These are phyloP conservation scores for Wakefieldia striispora DNA, from an alignment of 768 basidiomycete genomes.

Conservation along the genomic window DNA sequence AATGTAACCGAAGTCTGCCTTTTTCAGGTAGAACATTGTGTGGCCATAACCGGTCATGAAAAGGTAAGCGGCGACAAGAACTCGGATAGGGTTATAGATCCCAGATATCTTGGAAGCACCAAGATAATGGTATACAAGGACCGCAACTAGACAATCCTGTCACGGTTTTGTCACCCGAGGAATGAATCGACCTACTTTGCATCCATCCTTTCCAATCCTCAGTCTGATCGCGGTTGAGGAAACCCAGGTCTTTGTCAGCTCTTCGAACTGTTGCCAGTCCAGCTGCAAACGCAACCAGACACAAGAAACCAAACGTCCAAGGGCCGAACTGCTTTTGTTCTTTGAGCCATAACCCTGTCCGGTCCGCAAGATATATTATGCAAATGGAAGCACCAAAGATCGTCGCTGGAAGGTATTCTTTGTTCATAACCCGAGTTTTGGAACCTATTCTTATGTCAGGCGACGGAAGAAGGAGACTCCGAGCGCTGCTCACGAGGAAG, in stretches of 20 bases:
- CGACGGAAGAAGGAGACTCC: conserved; percentile 5
- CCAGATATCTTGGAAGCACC: conserved; percentile 88
- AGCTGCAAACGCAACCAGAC: conserved; percentile 46
- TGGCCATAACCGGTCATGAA: conserved; percentile 96
- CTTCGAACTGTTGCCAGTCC: conserved; percentile 68
- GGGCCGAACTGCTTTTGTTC: conserved; percentile 83
- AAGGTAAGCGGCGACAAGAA: conserved; percentile 83
- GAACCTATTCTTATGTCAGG: conserved; percentile 16
- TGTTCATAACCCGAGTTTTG: conserved; percentile 17
- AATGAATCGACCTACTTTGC: conserved; percentile 62
- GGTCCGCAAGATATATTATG: conserved; percentile 77
- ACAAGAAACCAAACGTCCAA: conserved; percentile 64
- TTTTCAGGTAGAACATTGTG: conserved; percentile 84
- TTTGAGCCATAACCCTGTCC: conserved; percentile 85
- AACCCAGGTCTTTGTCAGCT: conserved; percentile 80
- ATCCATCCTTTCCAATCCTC: conserved; percentile 99
- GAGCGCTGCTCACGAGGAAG: conserved; percentile 29
- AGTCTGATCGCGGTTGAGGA: conserved; percentile 89
- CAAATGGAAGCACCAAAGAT: conserved; percentile 65
- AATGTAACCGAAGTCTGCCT: conserved; percentile 79
- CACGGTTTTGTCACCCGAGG: not conserved
- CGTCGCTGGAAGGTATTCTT: conserved; percentile 40
- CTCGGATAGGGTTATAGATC: conserved; percentile 91
- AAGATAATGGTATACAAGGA: conserved; percentile 90
- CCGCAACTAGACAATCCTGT: conserved; percentile 55